A percentile compares a stretch with the other conserved stretches of the same genome.
phyloP scores from a whole-genome alignment of 176 grass and related monocot genomes.

The Oryza glumipatula region DNA sequence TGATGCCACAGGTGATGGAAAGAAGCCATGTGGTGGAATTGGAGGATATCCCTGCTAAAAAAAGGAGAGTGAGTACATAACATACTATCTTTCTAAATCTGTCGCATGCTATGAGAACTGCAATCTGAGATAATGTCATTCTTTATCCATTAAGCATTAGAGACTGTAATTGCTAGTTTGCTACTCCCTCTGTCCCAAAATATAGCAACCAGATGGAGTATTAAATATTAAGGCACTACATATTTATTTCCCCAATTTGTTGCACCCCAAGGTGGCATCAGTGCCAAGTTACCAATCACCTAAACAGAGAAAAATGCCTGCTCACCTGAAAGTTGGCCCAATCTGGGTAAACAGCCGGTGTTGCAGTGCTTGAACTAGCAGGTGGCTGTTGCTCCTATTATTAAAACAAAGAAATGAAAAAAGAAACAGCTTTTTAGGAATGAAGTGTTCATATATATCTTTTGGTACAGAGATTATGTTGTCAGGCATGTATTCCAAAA shows the following conservation, averaged over 20 bases:
- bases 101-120: not conserved
- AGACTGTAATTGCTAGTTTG: not conserved
- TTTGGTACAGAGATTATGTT: conserved; percentile 24
- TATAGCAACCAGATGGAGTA: too few relatives aligned
- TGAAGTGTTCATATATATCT: not conserved
- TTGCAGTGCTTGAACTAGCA: conserved; percentile 50
- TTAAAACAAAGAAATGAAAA: not conserved
- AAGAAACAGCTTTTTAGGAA: conserved; percentile 16
- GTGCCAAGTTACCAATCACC: conserved; percentile 9
- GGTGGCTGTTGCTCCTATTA: conserved; percentile 81
- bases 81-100: conserved; percentile 15
- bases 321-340: conserved; percentile 89
- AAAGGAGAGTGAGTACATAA: conserved; percentile 20
- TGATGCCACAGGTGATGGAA: conserved; percentile 65
- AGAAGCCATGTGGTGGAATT: conserved; percentile 91
- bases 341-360: conserved; percentile 72
- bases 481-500: conserved; percentile 34
- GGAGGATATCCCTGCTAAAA: conserved; percentile 73
- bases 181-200: too few relatives aligned
- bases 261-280: not conserved
- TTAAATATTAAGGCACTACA: not conserved
- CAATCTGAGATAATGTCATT: not conserved
- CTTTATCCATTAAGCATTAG: not conserved
- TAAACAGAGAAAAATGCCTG: conserved; percentile 30
- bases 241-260: conserved; percentile 11